phyloP scores from a whole-genome alignment of 805 yeast species.

The Kuraishia borneana region DNA sequence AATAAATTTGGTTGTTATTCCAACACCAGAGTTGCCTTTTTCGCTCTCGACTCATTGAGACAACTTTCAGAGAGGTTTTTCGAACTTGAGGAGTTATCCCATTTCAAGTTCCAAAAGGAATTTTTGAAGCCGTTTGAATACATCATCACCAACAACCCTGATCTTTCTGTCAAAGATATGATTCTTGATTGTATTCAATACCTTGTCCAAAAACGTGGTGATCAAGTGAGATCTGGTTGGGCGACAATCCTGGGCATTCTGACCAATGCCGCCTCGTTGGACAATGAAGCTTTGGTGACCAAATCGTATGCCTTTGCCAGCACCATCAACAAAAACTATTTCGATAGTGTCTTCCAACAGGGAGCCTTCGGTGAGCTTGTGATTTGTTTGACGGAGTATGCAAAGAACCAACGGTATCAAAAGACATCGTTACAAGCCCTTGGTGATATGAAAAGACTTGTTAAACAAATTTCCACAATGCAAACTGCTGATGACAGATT shows the following conservation, averaged over 20 bases:
- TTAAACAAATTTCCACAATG: constrained; percentile 43
- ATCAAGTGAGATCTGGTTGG: constrained; percentile 88
- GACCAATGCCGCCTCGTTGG: constrained; percentile 57
- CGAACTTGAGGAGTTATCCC: constrained; percentile 87
- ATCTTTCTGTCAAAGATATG: constrained; percentile 72
- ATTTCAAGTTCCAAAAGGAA: constrained; percentile 91
- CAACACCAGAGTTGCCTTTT: constrained; percentile 67
- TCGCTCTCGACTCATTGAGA: constrained; percentile 89
- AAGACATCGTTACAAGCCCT: constrained; percentile 72
- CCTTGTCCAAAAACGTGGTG: constrained; percentile 68
- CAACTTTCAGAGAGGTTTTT: constrained; percentile 88
- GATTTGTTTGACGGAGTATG: constrained; percentile 66
- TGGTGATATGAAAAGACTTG: constrained; percentile 55
- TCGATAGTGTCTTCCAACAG: constrained; percentile 53
- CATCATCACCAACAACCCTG: constrained; percentile 56
- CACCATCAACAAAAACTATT: constrained; percentile 48
- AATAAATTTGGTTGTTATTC: constrained; percentile 74
- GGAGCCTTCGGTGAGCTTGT: constrained; percentile 61
- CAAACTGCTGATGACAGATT: constrained; percentile 26
- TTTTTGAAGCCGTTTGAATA: constrained; percentile 85
- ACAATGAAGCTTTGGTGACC: constrained; percentile 45
- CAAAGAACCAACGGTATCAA: constrained; percentile 78
- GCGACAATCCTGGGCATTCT: constrained; percentile 73
- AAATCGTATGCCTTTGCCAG: constrained; percentile 56
- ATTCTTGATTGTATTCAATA: constrained; percentile 82